These are phyloP conservation scores for Amphicarpaea edgeworthii DNA, from an alignment of 306 rosid genomes.

Conservation along the genomic window DNA sequence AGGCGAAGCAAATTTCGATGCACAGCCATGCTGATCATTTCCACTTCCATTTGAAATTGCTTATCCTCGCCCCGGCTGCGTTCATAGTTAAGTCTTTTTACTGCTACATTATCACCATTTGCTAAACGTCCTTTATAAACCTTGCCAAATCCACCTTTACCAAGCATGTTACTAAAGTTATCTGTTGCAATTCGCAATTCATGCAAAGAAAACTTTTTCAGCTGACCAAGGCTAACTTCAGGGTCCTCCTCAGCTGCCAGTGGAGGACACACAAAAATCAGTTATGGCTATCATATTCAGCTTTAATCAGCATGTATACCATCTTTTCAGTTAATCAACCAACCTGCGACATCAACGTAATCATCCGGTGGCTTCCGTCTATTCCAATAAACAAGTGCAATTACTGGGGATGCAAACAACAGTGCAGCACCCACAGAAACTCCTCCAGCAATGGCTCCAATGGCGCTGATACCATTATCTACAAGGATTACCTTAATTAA, in stretches of 20 bases:
- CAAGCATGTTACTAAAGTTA: slow-evolving; percentile 77
- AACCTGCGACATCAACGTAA: slow-evolving; percentile 96
- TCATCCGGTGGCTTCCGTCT: slow-evolving; percentile 72
- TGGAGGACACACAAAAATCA: slow-evolving; percentile 35
- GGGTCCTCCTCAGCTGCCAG: slow-evolving; percentile 91
- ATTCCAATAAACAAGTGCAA: slow-evolving; percentile 81
- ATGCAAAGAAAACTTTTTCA: slow-evolving; percentile 83
- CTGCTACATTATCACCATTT: slow-evolving; percentile 87
- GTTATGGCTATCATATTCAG: slow-evolving; percentile 23
- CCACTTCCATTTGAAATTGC: slow-evolving; percentile 86
- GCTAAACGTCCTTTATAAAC: slow-evolving; percentile 93
- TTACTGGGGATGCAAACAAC: slow-evolving; percentile 87
- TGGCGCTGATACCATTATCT: slow-evolving; percentile 66
- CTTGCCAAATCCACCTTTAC: slow-evolving; percentile 95
- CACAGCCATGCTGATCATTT: slow-evolving; percentile 45
- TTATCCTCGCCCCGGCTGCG: slow-evolving; percentile 83
- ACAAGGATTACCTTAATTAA: slow-evolving; percentile 32
- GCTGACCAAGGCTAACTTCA: slow-evolving; percentile 92
- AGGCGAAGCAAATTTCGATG: slow-evolving; percentile 52
- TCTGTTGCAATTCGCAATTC: slow-evolving; percentile 94
- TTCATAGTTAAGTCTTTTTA: slow-evolving; percentile 88
- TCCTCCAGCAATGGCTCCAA: slow-evolving; percentile 96
- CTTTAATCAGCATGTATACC: slow-evolving; percentile 6
- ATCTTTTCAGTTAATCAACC: slow-evolving; percentile 45
- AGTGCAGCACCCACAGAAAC: slow-evolving; percentile 94